Evolutionary conservation across 768 basidiomycete species (phyloP), one percentile per base, ranked within the genome.

Genomic region (Trametes cinnabarina): DNA sequence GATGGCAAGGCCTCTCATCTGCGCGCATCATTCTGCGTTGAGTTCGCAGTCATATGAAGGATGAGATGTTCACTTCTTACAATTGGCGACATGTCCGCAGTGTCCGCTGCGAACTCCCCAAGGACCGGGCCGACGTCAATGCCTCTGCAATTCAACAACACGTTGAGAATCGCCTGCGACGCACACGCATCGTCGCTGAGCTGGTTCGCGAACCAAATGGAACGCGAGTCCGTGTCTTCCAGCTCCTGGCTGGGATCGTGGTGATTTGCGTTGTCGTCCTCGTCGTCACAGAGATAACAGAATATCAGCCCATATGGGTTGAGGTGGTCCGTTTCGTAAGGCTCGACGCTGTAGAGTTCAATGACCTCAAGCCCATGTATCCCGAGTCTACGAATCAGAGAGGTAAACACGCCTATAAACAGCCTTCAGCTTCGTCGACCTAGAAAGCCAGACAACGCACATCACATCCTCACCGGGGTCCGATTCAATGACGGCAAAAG

Each of bases 191-290:
- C 84, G 63, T 82, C 79, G 69, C 79, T 83, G 23, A 87, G 76
- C 67, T 87, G 85, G 68, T 86, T 84, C 10, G 85, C 84, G 61
- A 85, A 87, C 85, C 85, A 87, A 9, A 87, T 78, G 25, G 70
- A 73, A 57, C 81, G 79, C 2, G 83, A 79, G 10, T 80, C 78
- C 3, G 83, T 78, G 65, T 84, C 81, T 26, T 78, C 60, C 25
- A 66, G 57, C 4, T 65, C 62, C 4, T 55, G 42, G n/a, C 57
- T 48, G 1, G 26, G 14, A 2, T 46, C 19, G 1, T n/a, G 19
- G 4, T 32, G 42, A 1, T 51, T 44, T 14, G 35, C 19, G n/a
- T 23, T 47, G 66, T 5, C 77, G 68, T 28, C 76, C 69, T 63
- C 79, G 78, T 32, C 77, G 71, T 65, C 80, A 77, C 82, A 85